Base-by-base conservation (phyloP, 2,329 filamentous ascomycete genomes). In the Fusarium mundagurra region DNA sequence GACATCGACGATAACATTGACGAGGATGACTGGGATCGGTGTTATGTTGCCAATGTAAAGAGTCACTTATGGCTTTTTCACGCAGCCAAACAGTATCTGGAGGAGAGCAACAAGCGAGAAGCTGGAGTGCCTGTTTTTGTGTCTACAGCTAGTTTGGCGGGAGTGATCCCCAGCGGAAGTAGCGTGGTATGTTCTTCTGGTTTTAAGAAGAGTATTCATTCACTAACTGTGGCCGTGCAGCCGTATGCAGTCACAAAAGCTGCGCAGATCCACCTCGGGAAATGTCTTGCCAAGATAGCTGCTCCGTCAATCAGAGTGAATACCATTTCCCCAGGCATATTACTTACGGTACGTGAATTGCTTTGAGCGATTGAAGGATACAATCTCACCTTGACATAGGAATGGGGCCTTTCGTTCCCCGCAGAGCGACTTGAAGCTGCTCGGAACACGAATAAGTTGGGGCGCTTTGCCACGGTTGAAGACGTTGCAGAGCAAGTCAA, bases 221-320 rank as follows among this genome's bases (percentile, higher is more conserved):
- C 9, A 27, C 27, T 54, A 5, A 61, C 8, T 27, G 11, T 29
- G 8, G 2, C n/a, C 22, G 16, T 47, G 9, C 11, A 88, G 91
- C 89, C 94, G 8, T 96, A 96, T 78, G 86, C 91, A 1, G 92
- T 95, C 24, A 93, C 92, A 43, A 96, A 96, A 80, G 89, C 93
- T 2, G 94, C 94, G 17, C 89, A 92, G 66, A 83, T 91, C 43
- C 89, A 91, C 77, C 83, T 92, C 8, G 84, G 85, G 22, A 90
- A 88, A 73, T 84, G 84, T 14, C 82, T 91, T 38, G 89, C 89
- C 2, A 77, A 84, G 9, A 87, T 88, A 66, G 86, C 86, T 17
- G 86, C 85, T 3, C 88, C 89, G 0, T 85, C 84, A 48, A 88
- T 92, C 29, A 79, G 89, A n/a, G 89, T 91, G 11, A 92, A 92